A percentile compares a stretch with the other conserved stretches of the same genome.
Evolutionary conservation across 2,329 filamentous ascomycete species (phyloP).

Genomic region (Penicillium capsulatum): DNA sequence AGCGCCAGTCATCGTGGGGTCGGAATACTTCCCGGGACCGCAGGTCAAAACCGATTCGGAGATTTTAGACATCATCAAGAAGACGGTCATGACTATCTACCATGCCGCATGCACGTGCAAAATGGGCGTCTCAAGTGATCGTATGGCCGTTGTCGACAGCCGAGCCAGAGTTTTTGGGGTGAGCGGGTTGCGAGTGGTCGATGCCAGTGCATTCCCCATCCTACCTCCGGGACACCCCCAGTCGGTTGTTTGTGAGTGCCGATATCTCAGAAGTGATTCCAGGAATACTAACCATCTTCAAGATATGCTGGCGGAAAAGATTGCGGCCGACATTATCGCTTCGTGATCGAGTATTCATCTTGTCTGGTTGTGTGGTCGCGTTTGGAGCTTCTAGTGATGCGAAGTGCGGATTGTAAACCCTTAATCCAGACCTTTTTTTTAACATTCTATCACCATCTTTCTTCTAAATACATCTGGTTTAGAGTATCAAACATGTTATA

Average conservation of each 20-base stretch:
- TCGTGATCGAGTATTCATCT: no score
- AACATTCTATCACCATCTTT: constrained; percentile 15
- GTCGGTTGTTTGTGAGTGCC: constrained; percentile 38
- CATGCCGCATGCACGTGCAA: constrained; percentile 32
- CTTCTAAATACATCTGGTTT: constrained; percentile 22
- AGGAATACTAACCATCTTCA: constrained; percentile 4
- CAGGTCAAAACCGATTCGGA: constrained; percentile 42
- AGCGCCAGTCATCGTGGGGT: constrained; percentile 29
- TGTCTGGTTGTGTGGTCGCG: no score
- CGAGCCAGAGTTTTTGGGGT: constrained; percentile 32
- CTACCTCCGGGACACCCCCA: constrained; percentile 43
- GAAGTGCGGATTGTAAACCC: no score
- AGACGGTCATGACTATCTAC: constrained; percentile 30
- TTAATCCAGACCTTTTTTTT: no score
- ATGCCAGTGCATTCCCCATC: constrained; percentile 37
- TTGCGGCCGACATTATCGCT: constrained; percentile 31
- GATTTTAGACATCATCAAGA: constrained; percentile 37
- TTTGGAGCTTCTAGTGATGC: no score
- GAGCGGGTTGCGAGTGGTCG: constrained; percentile 33
- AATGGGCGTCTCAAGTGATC: constrained; percentile 28
- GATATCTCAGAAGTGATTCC: not conserved
- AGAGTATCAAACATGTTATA: constrained; percentile 25
- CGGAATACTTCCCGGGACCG: constrained; percentile 39
- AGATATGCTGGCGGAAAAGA: constrained; percentile 45
- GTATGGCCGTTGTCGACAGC: constrained; percentile 33